Conservation (phyloP, 2,329 filamentous ascomycete genomes). For the Rhytidhysteron rufulum region DNA sequence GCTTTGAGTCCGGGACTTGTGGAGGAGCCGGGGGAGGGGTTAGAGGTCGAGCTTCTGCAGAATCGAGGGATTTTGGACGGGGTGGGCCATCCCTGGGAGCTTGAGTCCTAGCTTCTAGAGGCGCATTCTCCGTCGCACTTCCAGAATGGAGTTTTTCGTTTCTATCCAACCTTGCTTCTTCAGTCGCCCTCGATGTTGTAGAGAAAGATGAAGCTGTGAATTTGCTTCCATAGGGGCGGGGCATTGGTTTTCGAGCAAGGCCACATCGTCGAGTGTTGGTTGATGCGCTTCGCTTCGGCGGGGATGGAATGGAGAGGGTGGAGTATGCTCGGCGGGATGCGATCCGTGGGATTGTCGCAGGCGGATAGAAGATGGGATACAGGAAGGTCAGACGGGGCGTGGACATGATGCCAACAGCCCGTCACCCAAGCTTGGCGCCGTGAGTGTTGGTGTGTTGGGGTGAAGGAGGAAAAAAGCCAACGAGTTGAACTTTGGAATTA, state of each 20-base stretch:
- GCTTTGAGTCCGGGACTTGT: slow-evolving; percentile 24
- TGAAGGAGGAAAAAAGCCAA: too few relatives aligned
- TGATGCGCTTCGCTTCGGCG: too few relatives aligned
- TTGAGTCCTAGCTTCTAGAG: slow-evolving; percentile 6
- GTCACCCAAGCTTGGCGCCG: too few relatives aligned
- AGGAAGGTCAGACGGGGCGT: slow-evolving; percentile 44
- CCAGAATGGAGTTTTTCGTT: slow-evolving; percentile 3
- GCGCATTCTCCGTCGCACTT: slow-evolving; percentile 4
- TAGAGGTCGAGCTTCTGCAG: slow-evolving; percentile 8
- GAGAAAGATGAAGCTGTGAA: slow-evolving; percentile 5
- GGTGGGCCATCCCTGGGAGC: slow-evolving; percentile 11
- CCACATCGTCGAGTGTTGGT: slow-evolving; percentile 43
- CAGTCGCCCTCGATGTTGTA: slow-evolving; percentile 2
- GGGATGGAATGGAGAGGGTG: too few relatives aligned
- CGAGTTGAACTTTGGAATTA: too few relatives aligned
- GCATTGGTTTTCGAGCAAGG: slow-evolving; percentile 44
- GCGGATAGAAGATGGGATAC: slow-evolving; percentile 43
- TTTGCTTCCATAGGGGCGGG: slow-evolving; percentile 28
- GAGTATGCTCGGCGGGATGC: slow-evolving; percentile 15
- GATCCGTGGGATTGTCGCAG: slow-evolving; percentile 18
- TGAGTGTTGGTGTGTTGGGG: too few relatives aligned
- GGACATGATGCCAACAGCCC: slow-evolving; percentile 31
- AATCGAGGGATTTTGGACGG: slow-evolving; percentile 6
- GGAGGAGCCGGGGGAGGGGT: slow-evolving; percentile 17
- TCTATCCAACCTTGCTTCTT: slow-evolving; percentile 4